A percentile compares a stretch with the other conserved stretches of the same genome.
These are phyloP conservation scores for Candida succiphila DNA, from an alignment of 805 yeast species.

Conservation along the genomic window DNA sequence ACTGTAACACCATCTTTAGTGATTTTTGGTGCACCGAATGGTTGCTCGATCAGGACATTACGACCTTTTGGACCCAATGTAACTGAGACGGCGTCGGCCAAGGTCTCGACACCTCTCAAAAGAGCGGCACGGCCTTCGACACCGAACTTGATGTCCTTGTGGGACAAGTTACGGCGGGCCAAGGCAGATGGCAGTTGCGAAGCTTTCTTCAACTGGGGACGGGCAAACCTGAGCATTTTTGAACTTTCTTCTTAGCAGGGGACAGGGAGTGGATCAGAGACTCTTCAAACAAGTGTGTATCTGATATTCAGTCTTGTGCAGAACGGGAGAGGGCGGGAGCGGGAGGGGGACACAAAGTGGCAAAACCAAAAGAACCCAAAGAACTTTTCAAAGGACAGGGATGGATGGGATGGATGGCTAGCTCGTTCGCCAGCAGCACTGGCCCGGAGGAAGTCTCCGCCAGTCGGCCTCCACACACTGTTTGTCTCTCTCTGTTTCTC, in stretches of 20 bases:
- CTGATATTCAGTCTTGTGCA: too few species aligned
- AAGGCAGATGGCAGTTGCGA: constrained; percentile 29
- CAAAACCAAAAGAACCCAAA: too few species aligned
- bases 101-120: constrained; percentile 84
- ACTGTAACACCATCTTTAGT: constrained; percentile 99
- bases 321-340: too few species aligned
- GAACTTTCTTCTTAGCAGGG: neutral
- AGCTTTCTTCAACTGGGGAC: constrained; percentile 31
- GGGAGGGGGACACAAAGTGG: too few species aligned
- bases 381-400: too few species aligned
- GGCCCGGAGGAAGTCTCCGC: too few species aligned
- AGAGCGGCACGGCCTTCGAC: constrained; percentile 96
- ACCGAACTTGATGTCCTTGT: constrained; percentile 94
- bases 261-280: too few species aligned
- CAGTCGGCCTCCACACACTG: too few species aligned
- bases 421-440: too few species aligned
- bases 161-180: constrained; percentile 47
- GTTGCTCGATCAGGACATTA: constrained; percentile 92
- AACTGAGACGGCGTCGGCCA: constrained; percentile 94
- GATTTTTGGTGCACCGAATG: constrained; percentile 94
- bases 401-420: too few species aligned
- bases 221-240: constrained; percentile 38
- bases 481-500: too few species aligned
- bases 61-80: constrained; percentile 98
- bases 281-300: too few species aligned